Evolutionary conservation across 2,329 filamentous ascomycete species (phyloP).

Genomic region (Periconia macrospinosa): DNA sequence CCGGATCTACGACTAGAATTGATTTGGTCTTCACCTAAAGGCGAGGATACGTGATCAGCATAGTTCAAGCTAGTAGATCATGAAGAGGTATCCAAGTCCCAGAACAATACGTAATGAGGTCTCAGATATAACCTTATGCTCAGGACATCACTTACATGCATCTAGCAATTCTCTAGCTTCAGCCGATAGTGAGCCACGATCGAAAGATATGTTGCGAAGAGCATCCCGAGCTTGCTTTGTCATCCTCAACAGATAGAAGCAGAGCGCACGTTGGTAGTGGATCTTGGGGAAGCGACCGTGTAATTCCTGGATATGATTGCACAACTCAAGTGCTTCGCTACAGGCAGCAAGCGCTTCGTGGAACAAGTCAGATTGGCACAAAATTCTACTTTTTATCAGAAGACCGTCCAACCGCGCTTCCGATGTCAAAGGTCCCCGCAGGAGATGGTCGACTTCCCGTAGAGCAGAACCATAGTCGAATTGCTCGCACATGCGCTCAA

Average conservation of each 20-base stretch:
- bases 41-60: too few relatives aligned
- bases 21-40: constrained; percentile 16
- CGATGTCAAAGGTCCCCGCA: constrained; percentile 26
- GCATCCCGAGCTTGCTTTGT: constrained; percentile 24
- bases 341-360: constrained; percentile 34
- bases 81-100: too few relatives aligned
- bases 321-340: constrained; percentile 34
- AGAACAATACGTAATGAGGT: too few relatives aligned
- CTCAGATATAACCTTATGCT: too few relatives aligned
- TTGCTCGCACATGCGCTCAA: constrained; percentile 18
- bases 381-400: constrained; percentile 31
- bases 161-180: constrained; percentile 15
- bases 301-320: constrained; percentile 22
- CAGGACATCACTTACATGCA: constrained; percentile 9
- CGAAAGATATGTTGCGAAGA: constrained; percentile 14
- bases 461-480: constrained; percentile 28
- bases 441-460: constrained; percentile 24
- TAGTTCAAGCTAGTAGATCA: too few relatives aligned
- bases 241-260: constrained; percentile 26
- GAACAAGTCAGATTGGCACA: constrained; percentile 25
- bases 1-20: constrained; percentile 24
- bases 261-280: constrained; percentile 28
- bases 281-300: constrained; percentile 24
- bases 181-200: constrained; percentile 10
- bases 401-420: constrained; percentile 31